Evolutionary conservation across 1,139 yeast species (phyloP).

Genomic region (Candida labiduridarum): DNA sequence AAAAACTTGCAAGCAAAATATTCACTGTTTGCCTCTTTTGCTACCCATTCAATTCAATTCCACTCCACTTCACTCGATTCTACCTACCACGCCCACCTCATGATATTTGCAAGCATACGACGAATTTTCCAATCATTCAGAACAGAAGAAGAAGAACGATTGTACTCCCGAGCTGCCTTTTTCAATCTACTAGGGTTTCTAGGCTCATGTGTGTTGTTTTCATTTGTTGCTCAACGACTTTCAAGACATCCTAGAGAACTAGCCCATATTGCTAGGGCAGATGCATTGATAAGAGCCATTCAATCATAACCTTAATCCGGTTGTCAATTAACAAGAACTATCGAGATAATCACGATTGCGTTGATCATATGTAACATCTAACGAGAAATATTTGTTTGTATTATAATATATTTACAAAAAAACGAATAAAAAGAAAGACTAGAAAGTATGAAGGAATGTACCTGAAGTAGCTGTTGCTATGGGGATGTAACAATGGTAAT

Average conservation of each 20-base stretch:
- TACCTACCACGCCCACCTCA: slow-evolving; percentile 16
- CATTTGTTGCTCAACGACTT: slow-evolving; percentile 74
- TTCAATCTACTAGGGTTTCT: slow-evolving; percentile 79
- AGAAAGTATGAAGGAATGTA: background rate
- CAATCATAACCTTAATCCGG: slow-evolving; percentile 12
- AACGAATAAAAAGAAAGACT: background rate
- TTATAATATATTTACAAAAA: background rate
- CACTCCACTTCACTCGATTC: background rate
- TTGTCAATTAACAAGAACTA: background rate
- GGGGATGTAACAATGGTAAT: background rate
- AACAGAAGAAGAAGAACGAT: slow-evolving; percentile 82
- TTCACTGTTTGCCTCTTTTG: too few relatives aligned
- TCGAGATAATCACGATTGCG: too few relatives aligned
- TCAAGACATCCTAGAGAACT: slow-evolving; percentile 42
- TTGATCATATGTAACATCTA: too few relatives aligned
- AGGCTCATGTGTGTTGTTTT: slow-evolving; percentile 78
- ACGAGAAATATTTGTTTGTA: background rate
- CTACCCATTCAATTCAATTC: background rate
- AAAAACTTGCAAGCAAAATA: background rate
- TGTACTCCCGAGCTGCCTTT: slow-evolving; percentile 77
- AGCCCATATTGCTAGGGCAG: slow-evolving; percentile 35
- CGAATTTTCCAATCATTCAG: slow-evolving; percentile 80
- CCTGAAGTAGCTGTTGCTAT: background rate
- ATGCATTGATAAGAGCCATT: slow-evolving; percentile 28
- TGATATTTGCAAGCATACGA: slow-evolving; percentile 69